Evolutionary conservation across 306 rosid genomes (phyloP).

Genomic region (Vigna hirtella): DNA sequence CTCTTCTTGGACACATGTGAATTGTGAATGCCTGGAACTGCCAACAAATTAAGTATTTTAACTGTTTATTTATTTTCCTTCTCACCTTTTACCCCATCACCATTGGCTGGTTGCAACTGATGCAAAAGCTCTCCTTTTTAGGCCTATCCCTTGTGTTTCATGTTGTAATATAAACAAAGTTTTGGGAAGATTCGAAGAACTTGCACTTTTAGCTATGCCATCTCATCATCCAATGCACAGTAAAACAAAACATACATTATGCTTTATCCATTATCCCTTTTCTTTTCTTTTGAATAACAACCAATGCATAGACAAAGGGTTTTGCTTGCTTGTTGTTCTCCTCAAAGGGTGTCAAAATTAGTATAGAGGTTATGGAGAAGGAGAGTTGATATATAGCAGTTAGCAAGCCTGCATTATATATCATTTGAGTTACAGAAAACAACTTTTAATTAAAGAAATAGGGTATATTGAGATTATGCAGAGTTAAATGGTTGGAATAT

Average conservation of each 20-base stretch:
- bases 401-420: not conserved
- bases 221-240: constrained; percentile 34
- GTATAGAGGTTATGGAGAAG: constrained; percentile 18
- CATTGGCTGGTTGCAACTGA: not conserved
- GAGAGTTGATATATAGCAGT: not conserved
- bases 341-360: not conserved
- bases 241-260: constrained; percentile 36
- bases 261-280: not conserved
- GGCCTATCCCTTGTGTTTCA: constrained; percentile 46
- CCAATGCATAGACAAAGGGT: constrained; percentile 19
- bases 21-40: constrained; percentile 33
- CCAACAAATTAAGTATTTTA: constrained; percentile 45
- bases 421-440: constrained; percentile 45
- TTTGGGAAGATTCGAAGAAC: constrained; percentile 62
- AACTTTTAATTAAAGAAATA: constrained; percentile 25
- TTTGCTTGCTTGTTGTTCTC: not conserved
- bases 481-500: constrained; percentile 34
- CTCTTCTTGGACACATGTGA: constrained; percentile 55
- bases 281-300: not conserved
- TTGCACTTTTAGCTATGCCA: constrained; percentile 11
- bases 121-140: constrained; percentile 43
- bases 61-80: not conserved
- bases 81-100: constrained; percentile 35
- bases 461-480: not conserved
- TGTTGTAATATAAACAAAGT: constrained; percentile 27